These are phyloP conservation scores for Capsicum rhomboideum DNA, from an alignment of 257 asterid genomes.

Conservation along the genomic window DNA sequence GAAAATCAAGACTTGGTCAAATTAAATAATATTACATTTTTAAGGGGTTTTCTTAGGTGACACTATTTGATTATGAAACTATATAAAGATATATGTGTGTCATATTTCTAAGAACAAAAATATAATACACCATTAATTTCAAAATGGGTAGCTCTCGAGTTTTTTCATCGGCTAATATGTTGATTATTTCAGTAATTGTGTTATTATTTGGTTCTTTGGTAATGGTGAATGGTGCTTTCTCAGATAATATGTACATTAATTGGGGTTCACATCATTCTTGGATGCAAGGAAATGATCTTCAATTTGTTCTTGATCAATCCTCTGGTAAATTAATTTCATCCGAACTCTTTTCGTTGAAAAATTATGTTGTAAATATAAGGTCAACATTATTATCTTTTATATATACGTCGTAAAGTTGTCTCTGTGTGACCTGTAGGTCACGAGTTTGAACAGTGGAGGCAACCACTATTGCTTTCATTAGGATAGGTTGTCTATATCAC, in stretches of 20 bases:
- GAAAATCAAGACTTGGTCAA: not conserved
- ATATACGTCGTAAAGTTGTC: too few species aligned
- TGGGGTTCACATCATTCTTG: constrained; percentile 1
- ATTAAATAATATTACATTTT: not conserved
- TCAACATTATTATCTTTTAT: too few species aligned
- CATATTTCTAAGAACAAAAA: not conserved
- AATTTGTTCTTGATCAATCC: not conserved
- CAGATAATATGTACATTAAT: not conserved
- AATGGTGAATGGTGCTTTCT: not conserved
- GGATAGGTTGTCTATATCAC: not conserved
- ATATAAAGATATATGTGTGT: not conserved
- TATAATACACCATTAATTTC: not conserved
- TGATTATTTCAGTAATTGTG: not conserved
- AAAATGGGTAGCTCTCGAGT: too few species aligned
- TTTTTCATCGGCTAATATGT: not conserved
- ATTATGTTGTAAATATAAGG: not conserved
- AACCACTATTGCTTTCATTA: not conserved
- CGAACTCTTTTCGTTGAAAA: not conserved
- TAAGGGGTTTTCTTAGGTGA: not conserved
- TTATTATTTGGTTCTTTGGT: not conserved
- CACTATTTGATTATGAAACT: not conserved
- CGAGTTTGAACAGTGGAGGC: not conserved
- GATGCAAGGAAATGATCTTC: constrained; percentile 4
- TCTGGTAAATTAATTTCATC: not conserved
- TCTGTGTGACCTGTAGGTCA: not conserved